Evolutionary conservation across 2,329 filamentous ascomycete species (phyloP), one percentile per base, ranked within the genome.

Genomic region (Aspergillus sp.): DNA sequence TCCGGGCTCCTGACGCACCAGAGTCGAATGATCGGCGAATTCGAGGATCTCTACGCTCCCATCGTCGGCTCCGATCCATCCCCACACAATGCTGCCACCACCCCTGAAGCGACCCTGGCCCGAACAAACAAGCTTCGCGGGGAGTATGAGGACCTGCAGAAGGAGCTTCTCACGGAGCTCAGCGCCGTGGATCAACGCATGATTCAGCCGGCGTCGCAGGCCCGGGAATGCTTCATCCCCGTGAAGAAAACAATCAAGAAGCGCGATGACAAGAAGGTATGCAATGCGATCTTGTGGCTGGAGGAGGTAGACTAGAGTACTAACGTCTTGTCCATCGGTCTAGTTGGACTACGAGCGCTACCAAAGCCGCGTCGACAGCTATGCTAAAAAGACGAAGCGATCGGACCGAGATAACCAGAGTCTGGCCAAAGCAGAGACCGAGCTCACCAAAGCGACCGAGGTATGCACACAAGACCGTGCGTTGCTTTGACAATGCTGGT

Each of bases 181-280:
- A 81, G 78, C 58, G 82, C 86, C 66, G 90, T 96, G 64, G 90
- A 94, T 64, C 77, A 80, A 10, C 85, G 86, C 65, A 84, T 95
- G 63, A 84, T 93, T 55, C 82, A 82, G 59, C 90, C 91, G 0
- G 89, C 88, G 4, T 85, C 84, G 58, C 84, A 89, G 55, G 89
- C 89, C 7, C 89, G 86, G 68, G 85, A 88, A 55, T 85, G 79
- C 56, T 81, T 94, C 60, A 85, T 87, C 64, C 87, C 89, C 2
- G 82, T 95, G 72, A 88, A 90, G 69, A 95, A 92, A 77, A 88
- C 87, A 1, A 91, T 96, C 70, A 95, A 94, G 78, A 92, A 91
- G 75, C 82, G 92, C 51, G 90, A 95, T 71, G 90, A 93, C 68
- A 90, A 87, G 76, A 88, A 91, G 78, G 83, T 84, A 22, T 9